A percentile compares a stretch with the other conserved stretches of the same genome.
phyloP scores from a whole-genome alignment of 495 filamentous ascomycete genomes.

The Aspergillus carlsbadensis region DNA sequence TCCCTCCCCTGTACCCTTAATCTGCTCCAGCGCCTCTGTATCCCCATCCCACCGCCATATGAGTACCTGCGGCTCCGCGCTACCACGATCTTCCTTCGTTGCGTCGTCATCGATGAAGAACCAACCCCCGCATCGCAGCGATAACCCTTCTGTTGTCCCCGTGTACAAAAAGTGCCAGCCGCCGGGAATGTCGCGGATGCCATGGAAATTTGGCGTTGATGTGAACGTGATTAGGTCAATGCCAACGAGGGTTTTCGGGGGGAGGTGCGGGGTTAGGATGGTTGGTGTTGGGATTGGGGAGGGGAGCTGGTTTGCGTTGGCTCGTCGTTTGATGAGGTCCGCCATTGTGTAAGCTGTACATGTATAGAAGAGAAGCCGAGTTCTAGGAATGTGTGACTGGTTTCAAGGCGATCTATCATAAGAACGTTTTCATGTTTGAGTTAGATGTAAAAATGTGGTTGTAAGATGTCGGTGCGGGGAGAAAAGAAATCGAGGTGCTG shows the following conservation, averaged over 20 bases:
- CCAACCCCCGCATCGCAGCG: conserved; percentile 61
- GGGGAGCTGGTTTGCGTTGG: not conserved
- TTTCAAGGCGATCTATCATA: too few species aligned
- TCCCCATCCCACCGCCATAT: conserved; percentile 48
- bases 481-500: not conserved
- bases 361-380: too few species aligned
- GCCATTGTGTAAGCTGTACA: too few species aligned
- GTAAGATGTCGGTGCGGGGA: too few species aligned
- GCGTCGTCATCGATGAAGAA: conserved; percentile 49
- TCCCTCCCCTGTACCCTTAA: conserved; percentile 26
- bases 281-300: conserved; percentile 38
- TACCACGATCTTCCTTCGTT: not conserved
- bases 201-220: conserved; percentile 55
- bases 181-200: conserved; percentile 55
- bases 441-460: too few species aligned
- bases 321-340: not conserved
- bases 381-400: too few species aligned
- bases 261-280: conserved; percentile 48
- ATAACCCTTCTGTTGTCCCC: conserved; percentile 52
- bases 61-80: conserved; percentile 29
- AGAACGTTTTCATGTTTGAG: too few species aligned
- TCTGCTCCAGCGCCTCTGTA: conserved; percentile 31
- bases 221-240: conserved; percentile 56
- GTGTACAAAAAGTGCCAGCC: conserved; percentile 66
- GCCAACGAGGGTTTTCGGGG: conserved; percentile 49